A percentile compares a stretch with the other conserved stretches of the same genome.
Evolutionary conservation across 2,329 filamentous ascomycete species (phyloP).

Genomic region (Clonostachys byssicola): DNA sequence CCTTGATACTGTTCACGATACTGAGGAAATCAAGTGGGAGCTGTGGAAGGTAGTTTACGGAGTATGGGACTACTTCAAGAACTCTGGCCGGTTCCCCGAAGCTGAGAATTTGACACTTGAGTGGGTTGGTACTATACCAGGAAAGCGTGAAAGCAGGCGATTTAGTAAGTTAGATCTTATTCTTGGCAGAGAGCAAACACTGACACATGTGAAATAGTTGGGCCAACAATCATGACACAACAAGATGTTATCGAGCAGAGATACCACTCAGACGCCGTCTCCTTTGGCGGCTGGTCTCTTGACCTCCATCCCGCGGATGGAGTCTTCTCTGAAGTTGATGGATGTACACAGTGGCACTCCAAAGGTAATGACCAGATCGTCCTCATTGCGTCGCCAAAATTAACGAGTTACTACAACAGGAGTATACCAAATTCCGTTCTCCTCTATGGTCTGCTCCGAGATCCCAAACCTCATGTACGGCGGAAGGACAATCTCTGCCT

Average conservation of each 20-base stretch:
- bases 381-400: no score
- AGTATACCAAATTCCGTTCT: constrained; percentile 7
- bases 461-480: constrained; percentile 15
- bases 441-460: constrained; percentile 13
- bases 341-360: constrained; percentile 14
- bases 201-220: constrained; percentile 6
- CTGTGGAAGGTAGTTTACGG: constrained; percentile 16
- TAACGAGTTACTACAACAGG: no score
- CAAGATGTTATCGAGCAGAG: constrained; percentile 16
- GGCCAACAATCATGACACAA: constrained; percentile 13
- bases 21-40: constrained; percentile 17
- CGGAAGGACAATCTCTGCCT: constrained; percentile 14
- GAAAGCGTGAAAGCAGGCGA: constrained; percentile 13
- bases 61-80: constrained; percentile 17
- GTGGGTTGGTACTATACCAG: constrained; percentile 15
- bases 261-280: constrained; percentile 13
- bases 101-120: constrained; percentile 15
- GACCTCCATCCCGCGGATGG: constrained; percentile 16
- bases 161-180: constrained; percentile 8
- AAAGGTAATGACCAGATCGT: constrained; percentile 13
- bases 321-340: constrained; percentile 15
- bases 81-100: constrained; percentile 14
- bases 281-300: constrained; percentile 15
- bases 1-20: constrained; percentile 15
- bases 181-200: not conserved